These are phyloP conservation scores for Gamarada debralockiae DNA, from an alignment of 495 filamentous ascomycete genomes.

Conservation along the genomic window DNA sequence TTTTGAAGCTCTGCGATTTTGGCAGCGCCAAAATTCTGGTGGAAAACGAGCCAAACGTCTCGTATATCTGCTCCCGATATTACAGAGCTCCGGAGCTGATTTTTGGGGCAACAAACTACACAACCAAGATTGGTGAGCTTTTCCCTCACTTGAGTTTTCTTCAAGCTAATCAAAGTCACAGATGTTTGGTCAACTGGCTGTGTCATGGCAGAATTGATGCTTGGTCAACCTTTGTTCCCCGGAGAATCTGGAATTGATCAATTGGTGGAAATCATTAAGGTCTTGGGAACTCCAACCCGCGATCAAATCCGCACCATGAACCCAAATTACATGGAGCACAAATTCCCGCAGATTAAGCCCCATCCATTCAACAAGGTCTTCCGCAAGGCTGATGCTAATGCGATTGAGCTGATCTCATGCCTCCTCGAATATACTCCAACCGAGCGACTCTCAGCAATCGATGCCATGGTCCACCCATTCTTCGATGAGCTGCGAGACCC, in stretches of 20 bases:
- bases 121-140: constrained; percentile 92
- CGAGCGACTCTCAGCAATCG: constrained; percentile 86
- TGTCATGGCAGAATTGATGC: constrained; percentile 99
- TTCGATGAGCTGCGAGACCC: constrained; percentile 95
- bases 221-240: constrained; percentile 97
- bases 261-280: constrained; percentile 99
- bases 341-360: constrained; percentile 99
- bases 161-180: constrained; percentile 28
- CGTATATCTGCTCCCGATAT: constrained; percentile 99
- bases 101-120: constrained; percentile 99
- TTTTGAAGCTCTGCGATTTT: constrained; percentile 98
- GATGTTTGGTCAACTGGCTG: constrained; percentile 99
- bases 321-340: constrained; percentile 99
- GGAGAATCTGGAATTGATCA: constrained; percentile 99
- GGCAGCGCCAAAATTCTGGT: constrained; percentile 98
- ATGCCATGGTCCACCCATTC: constrained; percentile 98
- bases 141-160: not conserved
- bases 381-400: constrained; percentile 85
- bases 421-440: constrained; percentile 97
- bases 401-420: constrained; percentile 91
- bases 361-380: constrained; percentile 99
- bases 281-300: constrained; percentile 93
- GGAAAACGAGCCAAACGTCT: constrained; percentile 98
- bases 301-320: constrained; percentile 99
- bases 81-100: constrained; percentile 98